These are phyloP conservation scores for Dujonia santamariae DNA, from an alignment of 1,139 yeast species.

Conservation along the genomic window DNA sequence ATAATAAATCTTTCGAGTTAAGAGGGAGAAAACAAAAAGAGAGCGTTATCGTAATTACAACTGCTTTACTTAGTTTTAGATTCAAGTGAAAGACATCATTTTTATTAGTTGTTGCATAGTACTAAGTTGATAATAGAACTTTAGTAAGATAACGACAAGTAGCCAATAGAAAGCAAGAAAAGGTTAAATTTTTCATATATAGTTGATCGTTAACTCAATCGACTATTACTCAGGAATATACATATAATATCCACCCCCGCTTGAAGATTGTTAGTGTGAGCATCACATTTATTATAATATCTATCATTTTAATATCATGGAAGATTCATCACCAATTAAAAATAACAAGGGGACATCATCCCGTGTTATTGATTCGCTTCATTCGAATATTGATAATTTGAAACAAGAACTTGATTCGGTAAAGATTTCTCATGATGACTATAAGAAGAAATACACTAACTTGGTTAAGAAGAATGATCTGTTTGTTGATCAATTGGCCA, in stretches of 20 bases:
- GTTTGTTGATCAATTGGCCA: conserved; percentile 63
- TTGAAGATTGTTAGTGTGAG: no score
- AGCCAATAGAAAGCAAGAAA: background rate
- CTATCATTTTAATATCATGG: no score
- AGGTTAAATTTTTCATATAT: background rate
- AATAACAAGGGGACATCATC: conserved; percentile 37
- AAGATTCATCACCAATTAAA: conserved; percentile 15
- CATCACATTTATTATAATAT: no score
- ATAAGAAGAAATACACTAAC: conserved; percentile 47
- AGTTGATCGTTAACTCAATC: conserved; percentile 1
- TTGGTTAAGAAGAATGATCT: conserved; percentile 53
- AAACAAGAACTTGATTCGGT: conserved; percentile 49
- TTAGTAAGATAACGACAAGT: no score
- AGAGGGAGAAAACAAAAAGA: conserved; percentile 3
- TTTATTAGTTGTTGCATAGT: background rate
- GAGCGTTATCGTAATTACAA: conserved; percentile 3
- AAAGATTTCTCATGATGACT: conserved; percentile 34
- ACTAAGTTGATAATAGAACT: conserved; percentile 4
- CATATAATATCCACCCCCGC: no score
- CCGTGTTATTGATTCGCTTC: conserved; percentile 57
- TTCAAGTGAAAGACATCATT: background rate
- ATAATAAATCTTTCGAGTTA: no score
- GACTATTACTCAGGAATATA: no score
- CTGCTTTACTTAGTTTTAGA: conserved; percentile 5
- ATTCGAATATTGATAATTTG: conserved; percentile 49